These are phyloP conservation scores for Erodium chrysanthum DNA, from an alignment of 441 rosid genomes.

Conservation along the genomic window DNA sequence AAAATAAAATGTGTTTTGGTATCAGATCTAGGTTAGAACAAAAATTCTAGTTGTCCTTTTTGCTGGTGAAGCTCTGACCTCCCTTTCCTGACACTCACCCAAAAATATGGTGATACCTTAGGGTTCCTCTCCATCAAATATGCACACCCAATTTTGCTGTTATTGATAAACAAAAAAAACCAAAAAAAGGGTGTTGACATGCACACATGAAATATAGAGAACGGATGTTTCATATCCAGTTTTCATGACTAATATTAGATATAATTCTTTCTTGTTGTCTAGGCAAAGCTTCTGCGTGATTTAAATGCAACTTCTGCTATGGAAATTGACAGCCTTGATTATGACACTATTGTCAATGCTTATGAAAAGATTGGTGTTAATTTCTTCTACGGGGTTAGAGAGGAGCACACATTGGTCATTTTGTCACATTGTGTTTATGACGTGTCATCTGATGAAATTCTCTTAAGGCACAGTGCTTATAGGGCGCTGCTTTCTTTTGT, in stretches of 20 bases:
- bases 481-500: slow-evolving; percentile 59
- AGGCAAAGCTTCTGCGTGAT: slow-evolving; percentile 58
- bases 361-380: slow-evolving; percentile 51
- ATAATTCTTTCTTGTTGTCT: slow-evolving; percentile 25
- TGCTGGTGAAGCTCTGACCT: too few species aligned
- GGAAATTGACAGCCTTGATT: slow-evolving; percentile 83
- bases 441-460: slow-evolving; percentile 66
- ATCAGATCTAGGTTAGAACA: too few species aligned
- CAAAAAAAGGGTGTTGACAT: background rate
- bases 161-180: background rate
- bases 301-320: slow-evolving; percentile 63
- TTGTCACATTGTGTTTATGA: slow-evolving; percentile 72
- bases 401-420: slow-evolving; percentile 54
- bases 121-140: too few species aligned
- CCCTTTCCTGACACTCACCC: too few species aligned
- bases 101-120: too few species aligned
- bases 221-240: background rate
- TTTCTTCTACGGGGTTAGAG: slow-evolving; percentile 39
- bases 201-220: background rate
- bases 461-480: slow-evolving; percentile 70
- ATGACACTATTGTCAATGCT: slow-evolving; percentile 52
- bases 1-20: too few species aligned
- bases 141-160: background rate
- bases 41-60: too few species aligned
- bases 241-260: slow-evolving; percentile 1